Evolutionary conservation across 1,284 basidiomycete species (phyloP).

Genomic region (Lignosus rhinocerotis): DNA sequence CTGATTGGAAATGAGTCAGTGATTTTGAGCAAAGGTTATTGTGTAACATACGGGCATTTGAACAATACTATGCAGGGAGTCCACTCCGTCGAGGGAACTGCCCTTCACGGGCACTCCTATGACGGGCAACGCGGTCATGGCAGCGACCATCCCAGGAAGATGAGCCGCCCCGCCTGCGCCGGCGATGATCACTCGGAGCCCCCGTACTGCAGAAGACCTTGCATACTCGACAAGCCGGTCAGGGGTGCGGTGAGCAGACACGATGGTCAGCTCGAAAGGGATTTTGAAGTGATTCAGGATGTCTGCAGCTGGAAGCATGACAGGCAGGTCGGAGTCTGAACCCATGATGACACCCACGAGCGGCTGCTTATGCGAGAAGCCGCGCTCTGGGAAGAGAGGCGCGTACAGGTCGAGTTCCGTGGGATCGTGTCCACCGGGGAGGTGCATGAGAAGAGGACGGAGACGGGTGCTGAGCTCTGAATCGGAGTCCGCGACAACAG

Average conservation of each 20-base stretch:
- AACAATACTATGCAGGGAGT: slow-evolving; percentile 95
- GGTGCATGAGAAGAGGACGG: slow-evolving; percentile 67
- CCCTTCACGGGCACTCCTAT: slow-evolving; percentile 98
- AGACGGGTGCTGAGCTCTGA: slow-evolving; percentile 72
- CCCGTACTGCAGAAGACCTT: slow-evolving; percentile 72
- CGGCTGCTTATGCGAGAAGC: slow-evolving; percentile 68
- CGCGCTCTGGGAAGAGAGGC: slow-evolving; percentile 44
- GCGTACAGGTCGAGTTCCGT: slow-evolving; percentile 59
- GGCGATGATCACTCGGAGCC: slow-evolving; percentile 83
- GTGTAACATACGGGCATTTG: slow-evolving; percentile 89
- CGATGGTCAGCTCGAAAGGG: slow-evolving; percentile 94
- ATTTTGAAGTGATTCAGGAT: slow-evolving; percentile 83
- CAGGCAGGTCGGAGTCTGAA: slow-evolving; percentile 95
- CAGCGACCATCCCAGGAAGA: slow-evolving; percentile 97
- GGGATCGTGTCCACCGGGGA: slow-evolving; percentile 53
- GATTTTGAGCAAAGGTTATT: neutral
- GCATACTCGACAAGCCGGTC: slow-evolving; percentile 87
- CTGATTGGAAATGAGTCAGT: slow-evolving; percentile 39
- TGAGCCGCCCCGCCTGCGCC: slow-evolving; percentile 98
- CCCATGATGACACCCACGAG: slow-evolving; percentile 98
- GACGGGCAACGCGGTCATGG: slow-evolving; percentile 91
- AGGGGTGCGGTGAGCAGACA: slow-evolving; percentile 95
- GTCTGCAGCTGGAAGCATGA: slow-evolving; percentile 88
- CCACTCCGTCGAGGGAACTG: slow-evolving; percentile 91
- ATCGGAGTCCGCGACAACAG: slow-evolving; percentile 83